phyloP scores from a whole-genome alignment of 164 flowering plant genomes.

The Umbilicus rupestris region DNA sequence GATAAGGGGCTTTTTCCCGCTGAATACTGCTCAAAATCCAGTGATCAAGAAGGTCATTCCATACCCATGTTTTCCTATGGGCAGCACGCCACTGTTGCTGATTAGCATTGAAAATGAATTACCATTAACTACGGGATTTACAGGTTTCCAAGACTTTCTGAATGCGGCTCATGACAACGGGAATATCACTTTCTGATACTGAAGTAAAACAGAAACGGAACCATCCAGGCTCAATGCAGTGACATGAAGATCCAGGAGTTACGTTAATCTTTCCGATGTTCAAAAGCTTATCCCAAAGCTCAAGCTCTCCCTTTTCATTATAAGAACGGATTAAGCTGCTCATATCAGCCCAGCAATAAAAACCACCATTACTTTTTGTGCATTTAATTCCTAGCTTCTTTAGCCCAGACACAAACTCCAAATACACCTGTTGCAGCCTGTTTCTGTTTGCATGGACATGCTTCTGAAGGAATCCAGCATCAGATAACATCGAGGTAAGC shows the following conservation, averaged over 20 bases:
- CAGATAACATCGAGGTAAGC: constrained; percentile 69
- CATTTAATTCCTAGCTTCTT: constrained; percentile 47
- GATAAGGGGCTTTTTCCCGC: neutral
- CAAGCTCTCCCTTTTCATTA: constrained; percentile 92
- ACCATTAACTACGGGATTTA: constrained; percentile 39
- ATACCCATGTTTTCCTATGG: neutral
- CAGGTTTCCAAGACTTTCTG: constrained; percentile 43
- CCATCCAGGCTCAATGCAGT: constrained; percentile 98
- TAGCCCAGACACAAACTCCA: constrained; percentile 37
- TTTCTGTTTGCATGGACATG: constrained; percentile 33
- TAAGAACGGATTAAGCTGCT: constrained; percentile 69
- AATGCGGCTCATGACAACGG: constrained; percentile 71
- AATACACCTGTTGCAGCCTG: constrained; percentile 41
- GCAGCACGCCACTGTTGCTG: neutral
- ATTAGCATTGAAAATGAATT: neutral
- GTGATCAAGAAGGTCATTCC: neutral
- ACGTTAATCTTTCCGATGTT: constrained; percentile 64
- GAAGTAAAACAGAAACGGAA: constrained; percentile 67
- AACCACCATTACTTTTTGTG: constrained; percentile 58
- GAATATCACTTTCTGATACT: constrained; percentile 58
- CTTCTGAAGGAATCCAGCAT: constrained; percentile 36
- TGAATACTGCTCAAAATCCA: neutral
- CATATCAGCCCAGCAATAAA: constrained; percentile 94
- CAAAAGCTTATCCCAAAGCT: constrained; percentile 84
- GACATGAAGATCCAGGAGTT: constrained; percentile 83